Base-by-base conservation (phyloP, 75 land plant genomes). In the Gnetum montanum region DNA sequence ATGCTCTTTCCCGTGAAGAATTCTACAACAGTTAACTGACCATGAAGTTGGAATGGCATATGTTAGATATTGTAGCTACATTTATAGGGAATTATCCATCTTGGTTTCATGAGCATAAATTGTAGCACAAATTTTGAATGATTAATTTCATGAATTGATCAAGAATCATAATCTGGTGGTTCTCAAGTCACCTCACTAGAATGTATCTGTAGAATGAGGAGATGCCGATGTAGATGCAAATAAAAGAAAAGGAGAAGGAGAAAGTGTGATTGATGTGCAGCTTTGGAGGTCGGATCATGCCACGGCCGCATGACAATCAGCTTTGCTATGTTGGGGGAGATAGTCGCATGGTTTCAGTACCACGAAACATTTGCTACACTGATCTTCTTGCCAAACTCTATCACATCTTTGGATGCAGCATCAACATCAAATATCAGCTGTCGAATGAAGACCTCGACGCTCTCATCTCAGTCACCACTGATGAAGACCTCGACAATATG, bases 281-380 rank as follows among this genome's bases (percentile, higher is more conserved):
- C 76, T 91, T 68, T 71, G 94, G 86, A 48, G 97, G 97, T 37
- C 72, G 81, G 57, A 91, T 91, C 52, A 63, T 81, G 40, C 97
- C 97, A 11, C 88, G 97, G 4, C 97, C 97, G 11, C 77, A 71
- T 53, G 97, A 91, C 67, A 70, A 78, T 46, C 87, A 78, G 72
- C 94, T 91, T 58, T 77, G 94, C n/a, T 91, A 91, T 47, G 81
- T 91, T 3, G 97, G 94, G 37, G 97, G 97, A 19, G 94, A 91
- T 31, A 91, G 77, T 16, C 82, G 89, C 20, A 84, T 91, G 25
- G 82, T 84, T 24, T 74, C 79, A 27, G 75, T 91, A 46, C 58
- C 60, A 34, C 81, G 93, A 40, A 38, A 49, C 66, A 58, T 71
- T 51, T 41, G 66, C 31, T 84, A 71, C 75, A 22, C 77, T 15